Percentiles rank a stretch among this genome's conserved stretches.
phyloP scores from a whole-genome alignment of 1,139 yeast genomes.

The Lodderomyces theae region DNA sequence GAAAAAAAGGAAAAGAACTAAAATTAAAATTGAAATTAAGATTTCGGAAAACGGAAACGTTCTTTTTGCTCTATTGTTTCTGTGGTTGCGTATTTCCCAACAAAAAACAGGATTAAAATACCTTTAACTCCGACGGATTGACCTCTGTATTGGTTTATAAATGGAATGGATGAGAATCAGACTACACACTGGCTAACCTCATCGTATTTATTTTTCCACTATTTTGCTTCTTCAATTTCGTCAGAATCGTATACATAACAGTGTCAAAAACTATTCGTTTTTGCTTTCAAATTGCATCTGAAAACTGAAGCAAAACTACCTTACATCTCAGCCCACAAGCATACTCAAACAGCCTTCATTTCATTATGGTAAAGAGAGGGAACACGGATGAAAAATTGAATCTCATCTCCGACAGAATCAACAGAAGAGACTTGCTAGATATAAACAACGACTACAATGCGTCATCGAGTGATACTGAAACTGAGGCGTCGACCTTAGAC shows the following conservation, averaged over 20 bases:
- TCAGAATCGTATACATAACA: no score
- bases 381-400: constrained; percentile 14
- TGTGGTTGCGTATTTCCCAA: no score
- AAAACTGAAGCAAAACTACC: no score
- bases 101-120: no score
- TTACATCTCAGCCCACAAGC: no score
- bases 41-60: neutral
- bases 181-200: no score
- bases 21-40: no score
- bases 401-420: constrained; percentile 16
- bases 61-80: neutral
- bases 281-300: no score
- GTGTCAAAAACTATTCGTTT: no score
- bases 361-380: neutral
- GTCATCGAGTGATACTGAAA: constrained; percentile 10
- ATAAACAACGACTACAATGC: constrained; percentile 20
- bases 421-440: constrained; percentile 18
- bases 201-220: no score
- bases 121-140: neutral
- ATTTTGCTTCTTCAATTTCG: no score
- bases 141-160: neutral
- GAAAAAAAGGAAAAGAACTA: neutral
- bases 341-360: no score
- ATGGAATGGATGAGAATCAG: neutral
- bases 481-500: neutral